phyloP scores from a whole-genome alignment of 2,329 filamentous ascomycete species.

The Pseudogymnoascus sp. region DNA sequence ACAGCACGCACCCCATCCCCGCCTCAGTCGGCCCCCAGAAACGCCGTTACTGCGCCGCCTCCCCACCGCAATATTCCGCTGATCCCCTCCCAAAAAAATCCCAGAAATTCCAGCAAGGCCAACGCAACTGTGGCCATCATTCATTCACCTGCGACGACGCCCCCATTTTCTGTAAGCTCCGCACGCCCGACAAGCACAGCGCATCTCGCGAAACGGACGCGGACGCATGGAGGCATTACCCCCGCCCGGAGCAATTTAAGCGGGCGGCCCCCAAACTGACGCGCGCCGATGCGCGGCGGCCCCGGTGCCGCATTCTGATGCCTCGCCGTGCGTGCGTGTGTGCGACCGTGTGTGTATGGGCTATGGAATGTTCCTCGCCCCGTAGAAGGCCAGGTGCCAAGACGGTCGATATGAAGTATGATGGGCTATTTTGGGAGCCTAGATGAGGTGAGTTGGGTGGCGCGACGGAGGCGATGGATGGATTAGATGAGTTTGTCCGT shows the following conservation, averaged over 20 bases:
- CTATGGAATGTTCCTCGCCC: constrained; percentile 2
- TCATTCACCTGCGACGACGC: no score
- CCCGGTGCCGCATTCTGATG: no score
- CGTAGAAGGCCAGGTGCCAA: background rate
- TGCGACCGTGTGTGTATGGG: no score
- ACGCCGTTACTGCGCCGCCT: background rate
- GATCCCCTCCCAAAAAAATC: background rate
- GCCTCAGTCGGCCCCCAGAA: background rate
- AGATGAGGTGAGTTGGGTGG: background rate
- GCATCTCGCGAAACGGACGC: background rate
- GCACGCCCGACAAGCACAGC: background rate
- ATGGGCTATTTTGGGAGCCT: background rate
- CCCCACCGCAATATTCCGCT: background rate
- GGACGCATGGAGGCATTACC: background rate
- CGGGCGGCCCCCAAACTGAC: constrained; percentile 4
- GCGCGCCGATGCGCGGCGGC: background rate
- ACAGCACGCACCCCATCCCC: background rate
- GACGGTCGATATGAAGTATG: background rate
- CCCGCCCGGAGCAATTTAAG: background rate
- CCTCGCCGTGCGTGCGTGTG: no score
- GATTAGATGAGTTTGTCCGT: background rate
- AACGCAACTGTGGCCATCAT: background rate
- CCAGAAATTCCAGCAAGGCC: background rate
- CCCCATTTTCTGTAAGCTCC: background rate
- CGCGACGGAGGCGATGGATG: background rate